A percentile compares a stretch with the other conserved stretches of the same genome.
phyloP scores from a whole-genome alignment of 768 basidiomycete genomes.

The Rhodocollybia butyracea region DNA sequence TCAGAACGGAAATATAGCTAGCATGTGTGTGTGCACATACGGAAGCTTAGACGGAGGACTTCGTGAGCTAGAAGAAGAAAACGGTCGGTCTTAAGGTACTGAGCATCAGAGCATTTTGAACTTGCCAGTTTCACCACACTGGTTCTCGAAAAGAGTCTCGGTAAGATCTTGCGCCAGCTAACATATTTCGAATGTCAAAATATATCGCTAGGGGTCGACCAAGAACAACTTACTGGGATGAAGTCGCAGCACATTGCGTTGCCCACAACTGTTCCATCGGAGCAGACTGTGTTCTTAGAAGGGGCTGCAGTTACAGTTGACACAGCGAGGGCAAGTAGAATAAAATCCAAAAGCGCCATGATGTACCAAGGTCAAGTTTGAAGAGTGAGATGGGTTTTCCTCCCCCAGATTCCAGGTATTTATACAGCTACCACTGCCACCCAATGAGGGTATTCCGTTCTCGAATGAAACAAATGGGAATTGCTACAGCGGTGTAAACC shows the following conservation, averaged over 20 bases:
- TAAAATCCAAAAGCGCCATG: no score
- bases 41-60: slow-evolving; percentile 25
- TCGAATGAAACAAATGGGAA: no score
- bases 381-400: no score
- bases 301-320: no score
- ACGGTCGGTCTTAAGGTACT: background rate
- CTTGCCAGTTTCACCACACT: slow-evolving; percentile 25
- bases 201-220: background rate
- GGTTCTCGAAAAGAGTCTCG: slow-evolving; percentile 28
- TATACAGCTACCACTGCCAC: no score
- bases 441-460: no score
- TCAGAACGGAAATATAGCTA: slow-evolving; percentile 11
- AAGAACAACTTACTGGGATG: background rate
- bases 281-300: background rate
- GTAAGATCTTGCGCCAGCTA: slow-evolving; percentile 22
- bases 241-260: background rate
- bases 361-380: no score
- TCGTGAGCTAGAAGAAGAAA: slow-evolving; percentile 21
- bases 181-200: background rate
- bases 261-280: background rate
- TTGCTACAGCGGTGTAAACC: no score
- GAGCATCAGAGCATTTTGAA: background rate
- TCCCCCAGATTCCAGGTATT: no score
- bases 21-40: background rate
- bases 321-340: no score